Base-by-base conservation (phyloP, 75 land plant genomes). In the Larix kaempferi region DNA sequence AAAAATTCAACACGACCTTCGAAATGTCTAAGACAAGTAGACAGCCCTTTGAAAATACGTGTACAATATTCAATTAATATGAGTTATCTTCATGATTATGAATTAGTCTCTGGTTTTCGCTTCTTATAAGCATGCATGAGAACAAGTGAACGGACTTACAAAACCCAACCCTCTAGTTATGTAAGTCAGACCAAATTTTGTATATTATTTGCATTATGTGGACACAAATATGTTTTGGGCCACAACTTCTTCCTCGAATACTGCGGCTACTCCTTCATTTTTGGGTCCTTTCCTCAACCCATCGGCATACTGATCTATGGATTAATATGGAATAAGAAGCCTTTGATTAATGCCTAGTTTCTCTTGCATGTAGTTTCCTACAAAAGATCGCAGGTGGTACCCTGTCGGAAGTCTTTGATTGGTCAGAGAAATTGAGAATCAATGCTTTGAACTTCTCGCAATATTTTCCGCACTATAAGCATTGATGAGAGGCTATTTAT, bases 31-130 rank as follows among this genome's bases (percentile, higher is more conserved):
- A 62, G 10, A 88, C 83, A 71, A 91, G 22, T 21, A 82, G 87
- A 7, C 91, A 91, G 0, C 88, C 91, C 79, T 88, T 88, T 6
- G 88, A 89, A 73, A 91, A 91, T 19, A 80, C 91, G 91, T 91
- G 85, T 15, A 67, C 3, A 15, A 15, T 21, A 41, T 19, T 25
- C 29, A 27, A 26, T 12, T 14, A 25, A 39, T 23, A 6, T 25
- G 0, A 12, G 22, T 14, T 52, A 55, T 13, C 15, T 1, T 5
- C 0, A 13, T 14, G 22, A 39, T 19, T 77, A 3, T 22, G 12
- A 44, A 26, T 39, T 17, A 10, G 13, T 14, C 6, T 6, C 19
- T 13, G 22, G 35, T 26, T 61, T 39, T 14, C 17, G n/a, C 3
- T 37, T 19, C 29, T 13, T 74, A 55, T 5, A 37, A 44, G 29